Conservation (phyloP, 2,329 filamentous ascomycete genomes). For the Fusarium proliferatum region DNA sequence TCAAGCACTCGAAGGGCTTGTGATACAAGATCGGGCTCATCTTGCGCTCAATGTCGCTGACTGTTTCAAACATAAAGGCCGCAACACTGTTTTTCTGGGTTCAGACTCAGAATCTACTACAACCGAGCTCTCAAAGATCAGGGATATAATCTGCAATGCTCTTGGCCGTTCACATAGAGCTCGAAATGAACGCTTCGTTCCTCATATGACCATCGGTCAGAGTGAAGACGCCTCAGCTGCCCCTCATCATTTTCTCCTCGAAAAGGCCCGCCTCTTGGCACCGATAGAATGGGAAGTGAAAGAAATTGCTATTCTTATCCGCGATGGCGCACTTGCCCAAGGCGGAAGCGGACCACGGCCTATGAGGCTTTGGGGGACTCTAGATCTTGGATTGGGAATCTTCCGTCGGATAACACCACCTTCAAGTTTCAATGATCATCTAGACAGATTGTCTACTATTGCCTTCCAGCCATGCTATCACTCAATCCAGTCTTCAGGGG, state of each 20-base stretch:
- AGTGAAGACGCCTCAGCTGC: slow-evolving; percentile 58
- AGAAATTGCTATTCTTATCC: slow-evolving; percentile 64
- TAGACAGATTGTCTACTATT: not conserved
- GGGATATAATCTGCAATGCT: slow-evolving; percentile 49
- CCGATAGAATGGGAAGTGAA: slow-evolving; percentile 59
- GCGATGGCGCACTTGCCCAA: slow-evolving; percentile 52
- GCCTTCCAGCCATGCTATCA: slow-evolving; percentile 25
- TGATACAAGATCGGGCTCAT: slow-evolving; percentile 18
- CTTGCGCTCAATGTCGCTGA: slow-evolving; percentile 56
- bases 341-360: slow-evolving; percentile 49
- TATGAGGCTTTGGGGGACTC: slow-evolving; percentile 68
- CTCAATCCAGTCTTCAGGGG: not conserved
- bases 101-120: slow-evolving; percentile 26
- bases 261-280: slow-evolving; percentile 63
- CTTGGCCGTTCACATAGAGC: slow-evolving; percentile 46
- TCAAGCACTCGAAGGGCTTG: slow-evolving; percentile 40
- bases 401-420: slow-evolving; percentile 10
- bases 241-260: slow-evolving; percentile 61
- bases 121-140: slow-evolving; percentile 48
- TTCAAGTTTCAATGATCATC: slow-evolving; percentile 5
- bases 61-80: slow-evolving; percentile 60
- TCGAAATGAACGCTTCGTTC: slow-evolving; percentile 46
- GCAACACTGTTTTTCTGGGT: slow-evolving; percentile 62
- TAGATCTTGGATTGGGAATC: slow-evolving; percentile 50
- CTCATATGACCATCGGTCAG: slow-evolving; percentile 72